Evolutionary conservation across 805 yeast genomes (phyloP).

Genomic region (Candida qinlingensis): DNA sequence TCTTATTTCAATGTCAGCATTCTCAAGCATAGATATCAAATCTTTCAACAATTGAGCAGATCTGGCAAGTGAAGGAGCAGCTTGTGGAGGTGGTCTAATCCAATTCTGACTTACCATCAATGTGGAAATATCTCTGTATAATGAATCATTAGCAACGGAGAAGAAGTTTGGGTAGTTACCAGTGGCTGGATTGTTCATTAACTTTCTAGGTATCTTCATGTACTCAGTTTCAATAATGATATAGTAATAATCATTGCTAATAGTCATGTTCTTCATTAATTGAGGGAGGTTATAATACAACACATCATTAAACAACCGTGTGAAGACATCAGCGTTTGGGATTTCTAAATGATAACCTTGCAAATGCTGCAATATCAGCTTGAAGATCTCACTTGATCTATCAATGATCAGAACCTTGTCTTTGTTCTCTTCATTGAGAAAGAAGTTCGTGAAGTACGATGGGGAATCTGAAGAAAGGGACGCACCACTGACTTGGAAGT

Average conservation of each 20-base stretch:
- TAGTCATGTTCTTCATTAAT: conserved; percentile 41
- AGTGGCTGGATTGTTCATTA: conserved; percentile 38
- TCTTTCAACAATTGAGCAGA: conserved; percentile 15
- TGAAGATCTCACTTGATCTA: conserved; percentile 65
- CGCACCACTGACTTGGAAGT: conserved; percentile 72
- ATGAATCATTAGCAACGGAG: conserved; percentile 50
- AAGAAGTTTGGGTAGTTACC: conserved; percentile 82
- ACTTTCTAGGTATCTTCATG: conserved; percentile 52
- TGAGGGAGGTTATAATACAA: conserved; percentile 62
- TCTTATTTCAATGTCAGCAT: conserved; percentile 42
- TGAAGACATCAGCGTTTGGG: conserved; percentile 53
- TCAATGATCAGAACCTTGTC: conserved; percentile 56
- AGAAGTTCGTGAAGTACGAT: conserved; percentile 77
- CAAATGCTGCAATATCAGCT: conserved; percentile 60
- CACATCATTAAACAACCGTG: conserved; percentile 64
- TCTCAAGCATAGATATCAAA: conserved; percentile 50
- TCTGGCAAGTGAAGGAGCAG: conserved; percentile 43
- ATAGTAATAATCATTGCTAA: conserved; percentile 46
- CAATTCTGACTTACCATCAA: conserved; percentile 34
- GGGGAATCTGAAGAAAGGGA: conserved; percentile 85
- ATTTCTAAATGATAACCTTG: conserved; percentile 74
- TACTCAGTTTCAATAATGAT: conserved; percentile 53
- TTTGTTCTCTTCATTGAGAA: conserved; percentile 34
- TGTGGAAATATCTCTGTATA: conserved; percentile 45
- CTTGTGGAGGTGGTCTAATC: conserved; percentile 75